Evolutionary conservation across 2,329 filamentous ascomycete species (phyloP), one percentile per base, ranked within the genome.

Genomic region (Dothiorella sarmentorum): DNA sequence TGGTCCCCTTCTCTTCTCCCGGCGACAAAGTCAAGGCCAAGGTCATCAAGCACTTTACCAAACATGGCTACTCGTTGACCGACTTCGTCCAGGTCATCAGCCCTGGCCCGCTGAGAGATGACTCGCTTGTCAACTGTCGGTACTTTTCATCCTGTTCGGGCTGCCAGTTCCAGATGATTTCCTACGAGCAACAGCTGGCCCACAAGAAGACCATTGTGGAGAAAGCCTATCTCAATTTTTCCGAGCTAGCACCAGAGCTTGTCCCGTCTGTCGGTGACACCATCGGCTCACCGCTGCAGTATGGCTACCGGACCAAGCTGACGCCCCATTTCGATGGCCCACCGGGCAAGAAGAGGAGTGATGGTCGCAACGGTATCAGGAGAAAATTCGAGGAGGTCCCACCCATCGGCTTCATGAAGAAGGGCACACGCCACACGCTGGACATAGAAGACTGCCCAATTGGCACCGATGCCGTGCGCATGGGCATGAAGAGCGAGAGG

Each of bases 361-460:
- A 80, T 61, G 75, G 76, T 60, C 67, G 75, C 58, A 73, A 82
- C 60, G 79, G 82, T 60, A 77, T 79, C 60, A 80, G 80, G 68
- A 79, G 80, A 60, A 76, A 75, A 55, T 88, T 89, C 65, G 75
- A 81, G 13, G 78, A 81, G 58, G 81, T 89, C 3, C 94, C 94
- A 0, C 82, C 88, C 2, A 90, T 97, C 65, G 94, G 94, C 7
- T 99, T 96, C 76, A 94, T 91, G 81, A 80, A 82, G 62, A 97
- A 97, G 74, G 90, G 89, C n/a, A 84, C 83, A 47, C 82, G 87
- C 59, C 81, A 81, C 61, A 92, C 92, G 3, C 78, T 99, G 62
- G 94, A 99, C 69, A 97, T 99, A 63, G 94, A 99, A 72, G 92
- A 97, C 71, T 99, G 94, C 66, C 94, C 94, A 5, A 95, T 99